These are phyloP conservation scores for Teratosphaeriaceae sp. DNA, from an alignment of 2,329 filamentous ascomycete genomes.

Conservation along the genomic window DNA sequence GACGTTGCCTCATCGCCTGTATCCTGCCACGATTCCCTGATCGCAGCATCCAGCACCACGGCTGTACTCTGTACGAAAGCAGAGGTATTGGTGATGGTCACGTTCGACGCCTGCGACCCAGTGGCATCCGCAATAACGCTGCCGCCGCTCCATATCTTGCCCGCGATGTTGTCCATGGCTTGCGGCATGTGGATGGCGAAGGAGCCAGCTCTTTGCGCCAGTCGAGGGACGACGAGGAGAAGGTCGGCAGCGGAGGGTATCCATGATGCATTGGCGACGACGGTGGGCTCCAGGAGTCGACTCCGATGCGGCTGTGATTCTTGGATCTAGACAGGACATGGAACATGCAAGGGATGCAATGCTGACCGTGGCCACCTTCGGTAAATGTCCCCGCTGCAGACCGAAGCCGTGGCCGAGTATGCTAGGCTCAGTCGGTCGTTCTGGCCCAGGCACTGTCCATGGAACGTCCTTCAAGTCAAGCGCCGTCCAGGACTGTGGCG, in stretches of 20 bases:
- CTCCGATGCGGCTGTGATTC: no score
- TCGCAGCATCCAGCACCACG: slow-evolving; percentile 23
- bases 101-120: slow-evolving; percentile 35
- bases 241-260: slow-evolving; percentile 60
- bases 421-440: no score
- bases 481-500: no score
- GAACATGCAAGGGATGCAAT: no score
- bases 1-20: slow-evolving; percentile 18
- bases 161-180: slow-evolving; percentile 48
- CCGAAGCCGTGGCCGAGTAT: no score
- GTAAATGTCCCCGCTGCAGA: no score
- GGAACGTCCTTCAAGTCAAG: no score
- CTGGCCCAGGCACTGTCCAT: no score
- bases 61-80: slow-evolving; percentile 38
- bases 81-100: slow-evolving; percentile 33
- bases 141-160: slow-evolving; percentile 48
- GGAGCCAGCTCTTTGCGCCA: slow-evolving; percentile 62
- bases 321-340: no score
- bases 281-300: slow-evolving; percentile 6
- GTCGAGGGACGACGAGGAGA: slow-evolving; percentile 61
- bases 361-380: no score
- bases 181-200: slow-evolving; percentile 54
- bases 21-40: slow-evolving; percentile 20
- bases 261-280: slow-evolving; percentile 22
- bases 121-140: slow-evolving; percentile 56